Evolutionary conservation across 768 basidiomycete genomes (phyloP).

Genomic region (Pleurotus citrinopileatus): DNA sequence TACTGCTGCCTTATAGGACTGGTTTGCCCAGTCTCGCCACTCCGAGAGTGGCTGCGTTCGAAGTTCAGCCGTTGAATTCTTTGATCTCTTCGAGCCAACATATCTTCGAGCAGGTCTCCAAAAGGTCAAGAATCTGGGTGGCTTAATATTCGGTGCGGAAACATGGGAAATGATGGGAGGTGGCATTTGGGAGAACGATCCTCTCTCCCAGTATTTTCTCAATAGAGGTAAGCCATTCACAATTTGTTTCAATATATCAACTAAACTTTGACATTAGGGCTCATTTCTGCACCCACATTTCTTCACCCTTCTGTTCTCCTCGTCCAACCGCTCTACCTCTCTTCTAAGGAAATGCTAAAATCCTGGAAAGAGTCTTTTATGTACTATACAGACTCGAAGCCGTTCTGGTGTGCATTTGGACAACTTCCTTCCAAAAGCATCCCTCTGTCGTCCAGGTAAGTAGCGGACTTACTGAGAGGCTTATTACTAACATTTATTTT

Average conservation of each 20-base stretch:
- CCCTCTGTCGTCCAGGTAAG: not conserved
- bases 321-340: not conserved
- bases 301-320: not conserved
- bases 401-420: not conserved
- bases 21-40: not conserved
- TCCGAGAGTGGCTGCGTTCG: not conserved
- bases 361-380: not conserved
- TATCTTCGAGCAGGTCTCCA: not conserved
- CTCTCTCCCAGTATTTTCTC: not conserved
- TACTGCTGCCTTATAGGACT: not conserved
- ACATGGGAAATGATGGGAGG: not conserved
- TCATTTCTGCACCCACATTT: not conserved
- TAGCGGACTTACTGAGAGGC: not conserved
- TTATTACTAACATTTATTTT: not conserved
- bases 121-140: not conserved
- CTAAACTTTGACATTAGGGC: not conserved
- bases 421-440: conserved; percentile 5
- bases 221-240: not conserved
- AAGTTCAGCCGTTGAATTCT: not conserved
- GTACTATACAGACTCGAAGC: not conserved
- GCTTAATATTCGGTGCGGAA: conserved; percentile 2
- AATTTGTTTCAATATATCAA: not conserved
- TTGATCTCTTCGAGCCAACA: conserved; percentile 9
- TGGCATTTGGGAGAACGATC: not conserved
- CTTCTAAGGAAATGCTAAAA: not conserved